Base-by-base conservation (phyloP, 805 yeast species). In the Phaffomyces opuntiae region DNA sequence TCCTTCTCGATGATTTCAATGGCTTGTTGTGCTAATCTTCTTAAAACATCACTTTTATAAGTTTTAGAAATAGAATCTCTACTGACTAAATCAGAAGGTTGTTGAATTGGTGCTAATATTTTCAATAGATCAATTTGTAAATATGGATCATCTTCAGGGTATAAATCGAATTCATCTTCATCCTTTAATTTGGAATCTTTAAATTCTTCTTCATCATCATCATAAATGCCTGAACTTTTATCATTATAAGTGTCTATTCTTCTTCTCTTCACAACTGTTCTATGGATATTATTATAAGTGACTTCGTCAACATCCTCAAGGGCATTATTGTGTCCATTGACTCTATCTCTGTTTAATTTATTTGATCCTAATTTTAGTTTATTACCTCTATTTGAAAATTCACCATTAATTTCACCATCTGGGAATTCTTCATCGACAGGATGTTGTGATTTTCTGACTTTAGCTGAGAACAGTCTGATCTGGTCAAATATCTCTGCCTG, bases 1-100 rank as follows among this genome's bases (percentile, higher is more conserved):
- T 93, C 99, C 37, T 77, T 75, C 59, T 87, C 90, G 42, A 93
- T 84, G 49, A 83, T 68, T 44, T 84, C 83, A 25, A 90, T 78
- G 16, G 93, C 78, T 49, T 88, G 87, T 16, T 68, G 66, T 0
- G 96, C 86, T 52, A 93, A 64, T 36, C 74, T 68, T 41, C 74
- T 71, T 37, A 87, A 66, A n/a, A 76, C 73, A 24, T 67, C 64
- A 40, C 75, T 71, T 9, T 74, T 77, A 62, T 77, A 93, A 0
- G 93, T 83, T 50, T 73, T 76, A 42, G 79, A 74, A 16, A 88
- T 69, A 1, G 87, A 77, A 13, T 82, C 83, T 56, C 87, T 90
- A 3, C 73, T 71, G 1, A 84, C 77, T 2, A 91, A 65, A 54
- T 93, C 96, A 3, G 86, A 72, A 0, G 96, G 93, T 47, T 86